Conservation (phyloP, 1,284 basidiomycete genomes). For the Somion occarium region DNA sequence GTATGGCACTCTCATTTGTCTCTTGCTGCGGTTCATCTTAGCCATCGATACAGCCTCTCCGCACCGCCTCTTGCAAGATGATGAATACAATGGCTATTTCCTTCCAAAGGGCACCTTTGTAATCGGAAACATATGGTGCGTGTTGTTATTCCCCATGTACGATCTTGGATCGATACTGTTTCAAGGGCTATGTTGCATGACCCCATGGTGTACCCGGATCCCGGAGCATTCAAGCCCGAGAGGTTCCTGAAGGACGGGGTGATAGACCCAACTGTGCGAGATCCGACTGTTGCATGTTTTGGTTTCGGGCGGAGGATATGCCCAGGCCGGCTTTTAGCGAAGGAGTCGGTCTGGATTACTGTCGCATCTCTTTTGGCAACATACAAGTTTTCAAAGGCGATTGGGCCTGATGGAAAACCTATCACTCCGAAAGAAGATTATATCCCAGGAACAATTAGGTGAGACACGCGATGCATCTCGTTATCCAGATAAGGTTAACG, state of each 20-base stretch:
- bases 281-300: conserved; percentile 8
- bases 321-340: conserved; percentile 13
- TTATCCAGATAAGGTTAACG: too few species aligned
- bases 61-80: conserved; percentile 4
- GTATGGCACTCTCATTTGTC: conserved; percentile 1
- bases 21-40: too few species aligned
- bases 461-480: too few species aligned
- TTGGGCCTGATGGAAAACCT: conserved; percentile 10
- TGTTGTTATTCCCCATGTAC: not conserved
- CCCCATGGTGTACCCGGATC: conserved; percentile 18
- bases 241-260: conserved; percentile 15
- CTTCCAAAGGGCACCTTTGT: not conserved
- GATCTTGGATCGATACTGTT: not conserved
- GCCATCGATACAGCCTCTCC: conserved; percentile 11
- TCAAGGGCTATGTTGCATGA: conserved; percentile 22
- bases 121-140: conserved; percentile 12
- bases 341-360: conserved; percentile 13
- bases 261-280: conserved; percentile 3
- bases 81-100: conserved; percentile 1
- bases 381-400: conserved; percentile 12
- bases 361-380: conserved; percentile 14
- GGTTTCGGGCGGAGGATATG: conserved; percentile 13
- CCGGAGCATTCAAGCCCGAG: conserved; percentile 21
- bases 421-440: conserved; percentile 8
- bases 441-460: not conserved